Evolutionary conservation across 176 grass and related monocot genomes (phyloP).

Genomic region (Ampelocalamus luodianensis): DNA sequence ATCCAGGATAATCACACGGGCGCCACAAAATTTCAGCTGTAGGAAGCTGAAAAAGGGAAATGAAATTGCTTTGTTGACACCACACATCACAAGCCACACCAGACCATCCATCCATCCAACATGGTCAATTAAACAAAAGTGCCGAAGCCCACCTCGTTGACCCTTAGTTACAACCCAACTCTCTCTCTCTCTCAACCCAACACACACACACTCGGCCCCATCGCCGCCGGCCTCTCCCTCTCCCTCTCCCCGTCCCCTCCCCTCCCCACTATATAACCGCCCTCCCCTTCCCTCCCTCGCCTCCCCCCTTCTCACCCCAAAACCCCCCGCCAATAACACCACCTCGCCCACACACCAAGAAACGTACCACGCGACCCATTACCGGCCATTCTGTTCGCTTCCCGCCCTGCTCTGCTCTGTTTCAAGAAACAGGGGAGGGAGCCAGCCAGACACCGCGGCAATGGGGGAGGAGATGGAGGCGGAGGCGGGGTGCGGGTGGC

Average conservation of each 20-base stretch:
- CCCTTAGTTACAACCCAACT: conserved; percentile 31
- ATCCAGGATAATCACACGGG: too few relatives aligned
- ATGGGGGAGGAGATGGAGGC: conserved; percentile 44
- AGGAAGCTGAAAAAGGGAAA: too few relatives aligned
- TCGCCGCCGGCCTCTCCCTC: conserved; percentile 47
- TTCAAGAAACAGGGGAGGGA: conserved; percentile 39
- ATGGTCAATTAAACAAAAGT: conserved; percentile 54
- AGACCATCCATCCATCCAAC: conserved; percentile 23
- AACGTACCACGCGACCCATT: not conserved
- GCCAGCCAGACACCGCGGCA: not conserved
- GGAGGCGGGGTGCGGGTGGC: conserved; percentile 40
- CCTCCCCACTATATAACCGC: conserved; percentile 56
- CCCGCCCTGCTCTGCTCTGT: conserved; percentile 24
- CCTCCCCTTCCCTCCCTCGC: conserved; percentile 41
- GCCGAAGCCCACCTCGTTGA: conserved; percentile 55
- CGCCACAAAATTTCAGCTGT: too few relatives aligned
- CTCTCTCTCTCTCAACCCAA: too few relatives aligned
- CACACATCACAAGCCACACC: conserved; percentile 9
- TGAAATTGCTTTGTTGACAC: not conserved
- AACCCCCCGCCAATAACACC: conserved; percentile 32
- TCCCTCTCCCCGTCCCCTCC: not conserved
- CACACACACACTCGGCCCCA: too few relatives aligned
- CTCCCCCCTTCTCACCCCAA: conserved; percentile 47
- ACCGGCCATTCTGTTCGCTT: not conserved
- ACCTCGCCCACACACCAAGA: not conserved